Percentiles rank a stretch among this genome's conserved stretches.
These are phyloP conservation scores for Penicillium sp. DNA, from an alignment of 2,329 filamentous ascomycete species.

Conservation along the genomic window DNA sequence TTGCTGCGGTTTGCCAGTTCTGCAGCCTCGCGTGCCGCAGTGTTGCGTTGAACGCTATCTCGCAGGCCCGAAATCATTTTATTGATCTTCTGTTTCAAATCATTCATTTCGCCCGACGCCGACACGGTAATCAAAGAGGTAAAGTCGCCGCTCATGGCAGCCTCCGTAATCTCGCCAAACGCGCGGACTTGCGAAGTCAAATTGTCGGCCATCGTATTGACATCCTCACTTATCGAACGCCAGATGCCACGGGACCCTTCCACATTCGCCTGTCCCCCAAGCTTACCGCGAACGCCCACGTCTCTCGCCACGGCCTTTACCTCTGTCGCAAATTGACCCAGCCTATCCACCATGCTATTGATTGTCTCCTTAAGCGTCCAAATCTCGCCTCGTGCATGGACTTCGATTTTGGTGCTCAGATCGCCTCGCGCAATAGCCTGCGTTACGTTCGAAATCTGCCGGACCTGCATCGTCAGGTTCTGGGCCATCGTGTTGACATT, in stretches of 20 bases:
- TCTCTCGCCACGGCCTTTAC: conserved; percentile 90
- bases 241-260: conserved; percentile 85
- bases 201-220: conserved; percentile 83
- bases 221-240: conserved; percentile 94
- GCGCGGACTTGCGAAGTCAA: conserved; percentile 91
- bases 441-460: conserved; percentile 85
- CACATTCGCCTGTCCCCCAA: conserved; percentile 94
- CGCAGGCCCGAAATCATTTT: conserved; percentile 93
- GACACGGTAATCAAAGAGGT: conserved; percentile 92
- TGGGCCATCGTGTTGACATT: conserved; percentile 64
- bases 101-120: conserved; percentile 95
- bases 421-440: conserved; percentile 90
- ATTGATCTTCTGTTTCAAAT: conserved; percentile 96
- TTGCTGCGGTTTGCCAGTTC: conserved; percentile 95
- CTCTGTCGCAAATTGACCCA: conserved; percentile 91
- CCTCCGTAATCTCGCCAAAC: conserved; percentile 92
- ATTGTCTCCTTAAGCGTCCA: conserved; percentile 89
- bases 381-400: conserved; percentile 89
- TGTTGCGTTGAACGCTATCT: conserved; percentile 93
- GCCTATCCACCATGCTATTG: conserved; percentile 92
- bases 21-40: conserved; percentile 84
- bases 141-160: conserved; percentile 91
- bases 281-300: conserved; percentile 92
- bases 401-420: conserved; percentile 91
- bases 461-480: conserved; percentile 63